Conservation (phyloP, 176 grass and related monocot genomes). For the Musa schizocarpa region DNA sequence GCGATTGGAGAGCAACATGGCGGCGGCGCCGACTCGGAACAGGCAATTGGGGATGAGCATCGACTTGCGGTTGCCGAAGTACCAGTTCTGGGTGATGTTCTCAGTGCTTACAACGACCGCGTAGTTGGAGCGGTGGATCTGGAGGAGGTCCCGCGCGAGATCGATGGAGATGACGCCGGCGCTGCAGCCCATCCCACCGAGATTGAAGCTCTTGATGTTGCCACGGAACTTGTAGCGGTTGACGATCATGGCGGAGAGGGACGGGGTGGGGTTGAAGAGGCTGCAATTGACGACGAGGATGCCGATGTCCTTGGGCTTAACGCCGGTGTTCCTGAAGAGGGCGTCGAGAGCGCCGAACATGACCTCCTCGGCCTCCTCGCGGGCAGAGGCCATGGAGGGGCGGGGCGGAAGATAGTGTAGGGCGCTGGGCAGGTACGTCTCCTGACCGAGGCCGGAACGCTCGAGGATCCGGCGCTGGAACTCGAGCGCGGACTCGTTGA, state of each 20-base stretch:
- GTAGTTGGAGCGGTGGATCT: slow-evolving; percentile 28
- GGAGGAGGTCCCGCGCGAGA: slow-evolving; percentile 33
- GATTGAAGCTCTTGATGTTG: slow-evolving; percentile 38
- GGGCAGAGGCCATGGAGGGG: slow-evolving; percentile 27
- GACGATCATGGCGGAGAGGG: slow-evolving; percentile 46
- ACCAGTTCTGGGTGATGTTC: slow-evolving; percentile 51
- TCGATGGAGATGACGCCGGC: slow-evolving; percentile 37
- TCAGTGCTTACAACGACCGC: slow-evolving; percentile 49
- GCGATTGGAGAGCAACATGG: slow-evolving; percentile 33
- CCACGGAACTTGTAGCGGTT: slow-evolving; percentile 44
- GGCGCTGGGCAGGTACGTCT: slow-evolving; percentile 27
- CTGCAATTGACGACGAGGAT: slow-evolving; percentile 55
- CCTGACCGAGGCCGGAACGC: slow-evolving; percentile 34
- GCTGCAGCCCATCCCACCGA: slow-evolving; percentile 58
- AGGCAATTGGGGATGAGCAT: slow-evolving; percentile 48
- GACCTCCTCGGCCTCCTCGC: slow-evolving; percentile 36
- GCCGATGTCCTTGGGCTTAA: slow-evolving; percentile 31
- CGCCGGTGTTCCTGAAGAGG: slow-evolving; percentile 24
- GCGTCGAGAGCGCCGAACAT: slow-evolving; percentile 46
- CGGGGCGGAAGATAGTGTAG: slow-evolving; percentile 23
- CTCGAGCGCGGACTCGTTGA: slow-evolving; percentile 17
- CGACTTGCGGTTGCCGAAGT: slow-evolving; percentile 39
- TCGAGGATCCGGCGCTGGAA: slow-evolving; percentile 38
- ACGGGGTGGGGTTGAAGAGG: slow-evolving; percentile 40
- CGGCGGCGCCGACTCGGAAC: slow-evolving; percentile 42